Conservation (phyloP, 768 basidiomycete species). For the Boletus reticulatus region DNA sequence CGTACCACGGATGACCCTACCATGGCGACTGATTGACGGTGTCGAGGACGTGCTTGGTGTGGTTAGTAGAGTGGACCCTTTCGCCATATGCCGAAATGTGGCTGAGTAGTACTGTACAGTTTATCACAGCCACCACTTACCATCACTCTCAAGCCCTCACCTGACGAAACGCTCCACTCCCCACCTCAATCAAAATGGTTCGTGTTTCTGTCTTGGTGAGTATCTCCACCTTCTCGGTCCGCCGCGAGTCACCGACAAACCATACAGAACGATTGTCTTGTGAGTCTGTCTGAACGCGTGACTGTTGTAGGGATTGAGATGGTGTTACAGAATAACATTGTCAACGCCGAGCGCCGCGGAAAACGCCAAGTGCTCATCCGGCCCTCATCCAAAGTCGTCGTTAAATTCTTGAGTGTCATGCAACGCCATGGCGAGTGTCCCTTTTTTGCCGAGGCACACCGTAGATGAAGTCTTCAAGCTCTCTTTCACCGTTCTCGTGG, state of each 20-base stretch:
- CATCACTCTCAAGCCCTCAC: not conserved
- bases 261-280: constrained; percentile 56
- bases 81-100: constrained; percentile 24
- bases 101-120: constrained; percentile 28
- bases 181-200: constrained; percentile 59
- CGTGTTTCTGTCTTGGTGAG: constrained; percentile 79
- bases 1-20: constrained; percentile 29
- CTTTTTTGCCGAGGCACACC: not conserved
- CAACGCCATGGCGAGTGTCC: constrained; percentile 88
- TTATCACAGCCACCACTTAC: constrained; percentile 22
- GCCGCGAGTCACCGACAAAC: constrained; percentile 1
- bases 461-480: too few species aligned
- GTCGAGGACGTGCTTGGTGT: constrained; percentile 19
- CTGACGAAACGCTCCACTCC: not conserved
- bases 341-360: constrained; percentile 99
- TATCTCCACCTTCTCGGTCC: constrained; percentile 1
- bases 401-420: constrained; percentile 98
- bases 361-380: constrained; percentile 99
- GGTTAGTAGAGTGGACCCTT: too few species aligned
- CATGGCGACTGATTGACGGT: constrained; percentile 42
- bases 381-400: constrained; percentile 95
- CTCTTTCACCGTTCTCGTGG: not conserved
- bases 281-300: constrained; percentile 22
- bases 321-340: constrained; percentile 81
- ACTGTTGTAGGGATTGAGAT: not conserved